Conservation (phyloP, 1,284 basidiomycete species). For the Cutaneotrichosporon arboriforme region DNA sequence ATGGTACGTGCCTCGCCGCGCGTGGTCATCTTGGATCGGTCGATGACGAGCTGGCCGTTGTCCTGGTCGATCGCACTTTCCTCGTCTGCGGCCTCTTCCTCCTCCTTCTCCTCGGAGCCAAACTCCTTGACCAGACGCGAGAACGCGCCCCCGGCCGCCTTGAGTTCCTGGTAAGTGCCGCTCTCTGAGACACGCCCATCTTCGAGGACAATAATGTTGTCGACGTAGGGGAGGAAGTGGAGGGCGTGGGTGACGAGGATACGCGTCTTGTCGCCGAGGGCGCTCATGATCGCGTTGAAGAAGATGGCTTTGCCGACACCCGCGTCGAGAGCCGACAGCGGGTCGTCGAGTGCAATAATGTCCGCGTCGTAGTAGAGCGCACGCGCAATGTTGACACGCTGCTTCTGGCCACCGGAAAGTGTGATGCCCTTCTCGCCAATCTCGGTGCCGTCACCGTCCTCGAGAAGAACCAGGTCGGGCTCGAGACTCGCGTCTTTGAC, state of each 20-base stretch:
- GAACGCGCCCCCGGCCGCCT: constrained; percentile 61
- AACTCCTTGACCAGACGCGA: constrained; percentile 64
- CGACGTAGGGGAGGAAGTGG: constrained; percentile 48
- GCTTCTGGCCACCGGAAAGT: constrained; percentile 44
- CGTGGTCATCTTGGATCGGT: constrained; percentile 41
- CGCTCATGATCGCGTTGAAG: constrained; percentile 69
- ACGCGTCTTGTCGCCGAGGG: constrained; percentile 63
- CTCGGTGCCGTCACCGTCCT: constrained; percentile 77
- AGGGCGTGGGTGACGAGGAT: constrained; percentile 58
- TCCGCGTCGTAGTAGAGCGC: constrained; percentile 80
- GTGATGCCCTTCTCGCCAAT: constrained; percentile 74
- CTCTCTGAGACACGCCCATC: constrained; percentile 70
- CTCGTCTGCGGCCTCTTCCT: constrained; percentile 45
- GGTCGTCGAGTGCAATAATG: constrained; percentile 81
- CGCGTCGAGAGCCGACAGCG: constrained; percentile 70
- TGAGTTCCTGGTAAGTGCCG: constrained; percentile 67
- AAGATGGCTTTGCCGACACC: constrained; percentile 82
- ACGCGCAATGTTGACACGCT: constrained; percentile 61
- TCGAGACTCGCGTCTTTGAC: constrained; percentile 68
- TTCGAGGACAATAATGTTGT: constrained; percentile 51
- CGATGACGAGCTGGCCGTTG: background rate
- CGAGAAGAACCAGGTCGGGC: constrained; percentile 71
- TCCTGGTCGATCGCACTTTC: constrained; percentile 39
- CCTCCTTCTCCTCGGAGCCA: constrained; percentile 54
- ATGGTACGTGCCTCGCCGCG: constrained; percentile 34